Evolutionary conservation across 306 rosid genomes (phyloP).

Genomic region (Cicer bijugum): DNA sequence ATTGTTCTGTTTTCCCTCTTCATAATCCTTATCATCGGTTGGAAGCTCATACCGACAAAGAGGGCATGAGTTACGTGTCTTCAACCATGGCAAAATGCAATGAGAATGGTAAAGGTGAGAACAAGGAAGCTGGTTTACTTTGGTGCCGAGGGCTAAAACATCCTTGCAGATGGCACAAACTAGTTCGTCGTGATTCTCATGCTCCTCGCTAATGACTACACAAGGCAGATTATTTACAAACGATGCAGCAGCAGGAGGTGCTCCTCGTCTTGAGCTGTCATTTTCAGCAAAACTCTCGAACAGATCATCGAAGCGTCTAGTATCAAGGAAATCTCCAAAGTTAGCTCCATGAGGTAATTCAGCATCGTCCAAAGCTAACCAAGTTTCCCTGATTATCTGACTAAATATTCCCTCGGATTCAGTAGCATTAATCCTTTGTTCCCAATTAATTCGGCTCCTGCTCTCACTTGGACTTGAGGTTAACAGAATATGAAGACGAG

Average conservation of each 20-base stretch:
- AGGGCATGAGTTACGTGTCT: conserved; percentile 87
- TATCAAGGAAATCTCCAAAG: conserved; percentile 74
- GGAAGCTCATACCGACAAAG: conserved; percentile 94
- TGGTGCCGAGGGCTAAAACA: conserved; percentile 57
- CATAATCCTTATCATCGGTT: conserved; percentile 89
- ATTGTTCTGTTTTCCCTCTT: conserved; percentile 64
- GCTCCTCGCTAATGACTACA: conserved; percentile 63
- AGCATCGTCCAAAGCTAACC: conserved; percentile 54
- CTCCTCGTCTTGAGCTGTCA: conserved; percentile 81
- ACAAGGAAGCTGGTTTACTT: conserved; percentile 85
- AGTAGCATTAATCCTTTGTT: conserved; percentile 49
- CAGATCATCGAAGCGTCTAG: conserved; percentile 66
- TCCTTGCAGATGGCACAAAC: conserved; percentile 96
- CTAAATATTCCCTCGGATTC: conserved; percentile 54
- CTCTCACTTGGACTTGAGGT: conserved; percentile 53
- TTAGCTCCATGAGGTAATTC: conserved; percentile 54
- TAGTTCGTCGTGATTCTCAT: conserved; percentile 64
- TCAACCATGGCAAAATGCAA: conserved; percentile 95
- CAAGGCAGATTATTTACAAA: conserved; percentile 65
- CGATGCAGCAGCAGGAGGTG: conserved; percentile 81
- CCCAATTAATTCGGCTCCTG: conserved; percentile 48
- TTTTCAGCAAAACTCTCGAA: conserved; percentile 78
- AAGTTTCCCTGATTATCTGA: conserved; percentile 53
- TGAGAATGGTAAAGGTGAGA: conserved; percentile 79
- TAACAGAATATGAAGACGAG: conserved; percentile 54